Base-by-base conservation (phyloP, 768 basidiomycete genomes). In the Termitomyces sp. region DNA sequence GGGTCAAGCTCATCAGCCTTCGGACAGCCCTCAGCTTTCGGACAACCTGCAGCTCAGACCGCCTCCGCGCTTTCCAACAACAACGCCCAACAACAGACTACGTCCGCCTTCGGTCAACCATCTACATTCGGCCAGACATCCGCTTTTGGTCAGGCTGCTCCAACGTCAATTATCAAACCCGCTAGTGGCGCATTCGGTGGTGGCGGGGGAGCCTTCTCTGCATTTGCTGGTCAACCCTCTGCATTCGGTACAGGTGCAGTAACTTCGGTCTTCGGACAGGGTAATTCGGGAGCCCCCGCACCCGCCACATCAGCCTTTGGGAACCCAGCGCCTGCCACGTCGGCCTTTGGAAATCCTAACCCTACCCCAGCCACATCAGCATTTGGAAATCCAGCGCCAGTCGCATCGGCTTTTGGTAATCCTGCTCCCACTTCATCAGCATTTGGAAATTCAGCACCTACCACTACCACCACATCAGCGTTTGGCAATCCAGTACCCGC, bases 171-270 rank as follows among this genome's bases (percentile, higher is more conserved):
- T 29, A 79, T 85, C 60, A 82, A 81, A 62, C 80, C 84, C 5
- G 76, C 80, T 4, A 73, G 79, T 5, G 83, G 84, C 2, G 82
- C 82, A 2, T 87, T 87, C 47, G 78, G 79, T 0, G 77, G 77
- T 48, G 78, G 70, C 1, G 70, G 70, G 4, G 63, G 50, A 8
- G 55, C 31, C 5, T 85, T 84, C 62, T 79, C 82, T 37, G 78
- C 82, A 4, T 86, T 86, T 66, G 74, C 81, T n/a, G 73, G 76
- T 4, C 76, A 80, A 48, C 76, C 80, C 0, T 70, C 83, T 17
- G 68, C 78, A 20, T 85, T 86, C 65, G 72, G 76, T 25, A 40
- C 71, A 4, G 60, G 71, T 25, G 64, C 72, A 20, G 66, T 48
- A n/a, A 61, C 71, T 9, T 70, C 72, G 10, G 68, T 65, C 5